Percentiles rank a stretch among this genome's conserved stretches.
Evolutionary conservation across 768 basidiomycete genomes (phyloP).

Genomic region (Strobilomyces echinocephalus): DNA sequence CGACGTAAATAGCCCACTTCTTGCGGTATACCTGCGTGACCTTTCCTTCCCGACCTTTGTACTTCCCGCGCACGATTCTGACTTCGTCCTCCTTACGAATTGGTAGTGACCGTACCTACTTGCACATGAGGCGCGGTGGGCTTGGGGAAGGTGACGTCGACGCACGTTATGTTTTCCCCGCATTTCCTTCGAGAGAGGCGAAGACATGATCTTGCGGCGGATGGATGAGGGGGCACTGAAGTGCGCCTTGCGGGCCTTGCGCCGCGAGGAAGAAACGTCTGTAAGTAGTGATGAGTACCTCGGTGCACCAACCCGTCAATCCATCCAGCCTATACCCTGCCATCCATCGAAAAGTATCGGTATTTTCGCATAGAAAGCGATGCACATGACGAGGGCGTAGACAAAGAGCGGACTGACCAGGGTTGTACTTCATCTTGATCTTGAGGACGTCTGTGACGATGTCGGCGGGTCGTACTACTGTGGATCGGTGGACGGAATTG

Average conservation of each 20-base stretch:
- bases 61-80: slow-evolving; percentile 92
- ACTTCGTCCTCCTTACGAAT: slow-evolving; percentile 99
- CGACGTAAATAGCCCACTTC: slow-evolving; percentile 98
- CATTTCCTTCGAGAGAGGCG: slow-evolving; percentile 92
- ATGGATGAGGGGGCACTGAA: slow-evolving; percentile 92
- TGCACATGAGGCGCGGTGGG: not conserved
- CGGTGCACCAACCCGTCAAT: slow-evolving; percentile 14
- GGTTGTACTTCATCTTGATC: slow-evolving; percentile 76
- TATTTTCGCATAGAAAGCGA: slow-evolving; percentile 23
- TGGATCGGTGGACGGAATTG: slow-evolving; percentile 20
- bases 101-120: slow-evolving; percentile 82
- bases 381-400: slow-evolving; percentile 16
- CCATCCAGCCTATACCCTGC: slow-evolving; percentile 40
- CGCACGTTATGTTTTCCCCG: slow-evolving; percentile 86
- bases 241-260: slow-evolving; percentile 98
- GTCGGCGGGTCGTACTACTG: slow-evolving; percentile 29
- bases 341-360: slow-evolving; percentile 48
- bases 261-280: slow-evolving; percentile 91
- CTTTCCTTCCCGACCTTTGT: slow-evolving; percentile 99
- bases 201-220: slow-evolving; percentile 97
- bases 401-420: slow-evolving; percentile 53
- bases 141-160: slow-evolving; percentile 8
- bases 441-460: slow-evolving; percentile 58
- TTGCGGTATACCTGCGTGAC: slow-evolving; percentile 97
- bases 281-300: slow-evolving; percentile 28